phyloP scores from a whole-genome alignment of 2,329 filamentous ascomycete genomes.

The Endothia cerciana region DNA sequence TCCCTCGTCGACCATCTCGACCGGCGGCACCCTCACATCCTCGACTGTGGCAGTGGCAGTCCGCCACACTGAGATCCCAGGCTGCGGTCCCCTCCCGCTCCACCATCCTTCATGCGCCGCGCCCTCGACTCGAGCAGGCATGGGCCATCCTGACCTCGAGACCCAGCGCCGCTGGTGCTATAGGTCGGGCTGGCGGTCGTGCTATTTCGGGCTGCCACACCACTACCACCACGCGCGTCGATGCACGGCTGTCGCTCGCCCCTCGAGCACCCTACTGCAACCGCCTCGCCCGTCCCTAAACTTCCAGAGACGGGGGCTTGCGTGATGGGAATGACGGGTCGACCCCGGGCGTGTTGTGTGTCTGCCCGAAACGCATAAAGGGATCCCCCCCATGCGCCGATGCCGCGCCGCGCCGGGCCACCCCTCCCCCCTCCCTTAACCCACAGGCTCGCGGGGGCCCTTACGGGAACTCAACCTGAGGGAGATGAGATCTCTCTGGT shows the following conservation, averaged over 20 bases:
- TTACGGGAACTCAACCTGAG: slow-evolving; percentile 1
- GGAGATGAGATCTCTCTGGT: background rate
- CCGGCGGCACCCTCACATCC: background rate
- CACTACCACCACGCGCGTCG: background rate
- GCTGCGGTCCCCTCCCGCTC: background rate
- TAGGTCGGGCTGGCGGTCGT: background rate
- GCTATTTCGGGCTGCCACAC: background rate
- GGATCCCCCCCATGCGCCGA: background rate
- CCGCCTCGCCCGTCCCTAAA: no score
- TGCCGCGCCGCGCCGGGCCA: background rate
- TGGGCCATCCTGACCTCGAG: background rate
- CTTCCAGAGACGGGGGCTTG: no score
- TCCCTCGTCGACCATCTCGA: background rate
- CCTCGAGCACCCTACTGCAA: no score
- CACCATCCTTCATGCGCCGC: background rate
- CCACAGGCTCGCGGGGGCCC: background rate
- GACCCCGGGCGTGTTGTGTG: background rate
- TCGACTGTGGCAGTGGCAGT: background rate
- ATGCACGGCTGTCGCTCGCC: background rate
- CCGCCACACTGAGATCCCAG: background rate
- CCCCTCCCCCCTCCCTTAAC: no score
- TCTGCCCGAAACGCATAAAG: background rate
- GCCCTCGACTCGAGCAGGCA: background rate
- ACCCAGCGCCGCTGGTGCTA: background rate
- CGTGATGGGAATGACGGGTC: slow-evolving; percentile 7